A percentile compares a stretch with the other conserved stretches of the same genome.
These are phyloP conservation scores for Tetraselmis striata DNA, from an alignment of 139 green algal species.

Conservation along the genomic window DNA sequence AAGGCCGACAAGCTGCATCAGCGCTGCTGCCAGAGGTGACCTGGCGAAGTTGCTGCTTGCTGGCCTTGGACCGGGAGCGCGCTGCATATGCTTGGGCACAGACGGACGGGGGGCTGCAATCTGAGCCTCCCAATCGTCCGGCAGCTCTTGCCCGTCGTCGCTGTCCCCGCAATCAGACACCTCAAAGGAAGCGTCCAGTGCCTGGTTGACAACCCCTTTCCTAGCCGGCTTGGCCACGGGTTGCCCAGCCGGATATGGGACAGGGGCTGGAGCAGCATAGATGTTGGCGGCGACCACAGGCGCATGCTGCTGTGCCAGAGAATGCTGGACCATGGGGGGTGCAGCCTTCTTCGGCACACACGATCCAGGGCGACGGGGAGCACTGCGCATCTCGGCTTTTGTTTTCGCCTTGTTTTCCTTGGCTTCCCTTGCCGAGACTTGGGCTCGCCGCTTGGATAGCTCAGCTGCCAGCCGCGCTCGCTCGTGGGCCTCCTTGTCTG, in stretches of 20 bases:
- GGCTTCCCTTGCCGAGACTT: not conserved
- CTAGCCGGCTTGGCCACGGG: not conserved
- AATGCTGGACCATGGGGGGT: not conserved
- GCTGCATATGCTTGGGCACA: not conserved
- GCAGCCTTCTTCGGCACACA: not conserved
- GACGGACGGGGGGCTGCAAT: not conserved
- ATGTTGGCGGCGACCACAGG: too few species aligned
- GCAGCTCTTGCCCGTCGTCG: not conserved
- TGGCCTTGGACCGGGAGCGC: not conserved
- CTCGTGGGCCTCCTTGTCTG: not conserved
- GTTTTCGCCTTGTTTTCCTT: not conserved
- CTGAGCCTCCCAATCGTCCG: not conserved
- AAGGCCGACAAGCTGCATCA: not conserved
- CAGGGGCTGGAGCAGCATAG: not conserved
- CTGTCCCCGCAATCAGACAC: not conserved
- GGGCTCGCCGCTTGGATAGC: not conserved
- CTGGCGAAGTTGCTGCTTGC: not conserved
- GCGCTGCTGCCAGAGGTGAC: not conserved
- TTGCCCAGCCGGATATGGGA: not conserved
- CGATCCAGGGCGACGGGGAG: not conserved
- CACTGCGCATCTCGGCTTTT: not conserved
- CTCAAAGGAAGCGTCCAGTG: not conserved
- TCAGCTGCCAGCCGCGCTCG: not conserved
- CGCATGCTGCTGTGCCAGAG: too few species aligned
- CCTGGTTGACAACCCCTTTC: not conserved